Evolutionary conservation across 2,329 filamentous ascomycete species (phyloP).

Genomic region (Lecanicillium sp.): DNA sequence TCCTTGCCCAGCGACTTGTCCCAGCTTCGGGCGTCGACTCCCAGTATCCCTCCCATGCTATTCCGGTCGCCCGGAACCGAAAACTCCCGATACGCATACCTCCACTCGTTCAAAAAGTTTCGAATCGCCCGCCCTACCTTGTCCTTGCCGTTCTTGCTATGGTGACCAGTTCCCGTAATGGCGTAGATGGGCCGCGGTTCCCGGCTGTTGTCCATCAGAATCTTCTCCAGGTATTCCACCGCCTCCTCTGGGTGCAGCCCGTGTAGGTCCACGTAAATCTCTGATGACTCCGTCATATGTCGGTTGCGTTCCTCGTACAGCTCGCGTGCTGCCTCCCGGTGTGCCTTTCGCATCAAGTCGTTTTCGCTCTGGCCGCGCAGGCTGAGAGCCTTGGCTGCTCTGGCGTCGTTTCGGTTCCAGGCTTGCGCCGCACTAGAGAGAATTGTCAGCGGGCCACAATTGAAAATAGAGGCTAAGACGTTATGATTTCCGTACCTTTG

Average conservation of each 20-base stretch:
- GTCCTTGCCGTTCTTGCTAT: constrained; percentile 98
- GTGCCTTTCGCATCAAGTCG: constrained; percentile 92
- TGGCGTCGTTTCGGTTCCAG: constrained; percentile 96
- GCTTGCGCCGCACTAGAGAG: constrained; percentile 71
- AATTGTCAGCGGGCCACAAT: not conserved
- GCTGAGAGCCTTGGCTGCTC: constrained; percentile 89
- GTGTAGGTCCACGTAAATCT: constrained; percentile 92
- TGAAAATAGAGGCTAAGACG: not conserved
- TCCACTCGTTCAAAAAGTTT: constrained; percentile 88
- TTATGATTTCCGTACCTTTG: constrained; percentile 60
- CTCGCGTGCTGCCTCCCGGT: constrained; percentile 84
- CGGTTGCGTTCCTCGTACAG: constrained; percentile 93
- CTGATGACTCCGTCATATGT: constrained; percentile 47
- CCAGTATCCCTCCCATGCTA: constrained; percentile 69
- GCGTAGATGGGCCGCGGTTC: constrained; percentile 77
- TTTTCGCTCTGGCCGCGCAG: constrained; percentile 95
- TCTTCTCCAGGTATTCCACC: constrained; percentile 84
- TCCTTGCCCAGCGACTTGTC: constrained; percentile 52
- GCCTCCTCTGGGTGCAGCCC: constrained; percentile 98
- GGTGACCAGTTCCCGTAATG: constrained; percentile 93
- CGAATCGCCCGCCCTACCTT: constrained; percentile 94
- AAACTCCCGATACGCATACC: constrained; percentile 93
- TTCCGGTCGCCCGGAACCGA: constrained; percentile 88
- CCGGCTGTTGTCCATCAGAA: constrained; percentile 73
- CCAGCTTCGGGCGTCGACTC: constrained; percentile 60